Evolutionary conservation across 192 early-diverging fungal species (phyloP).

Genomic region (Coemansia sp.): DNA sequence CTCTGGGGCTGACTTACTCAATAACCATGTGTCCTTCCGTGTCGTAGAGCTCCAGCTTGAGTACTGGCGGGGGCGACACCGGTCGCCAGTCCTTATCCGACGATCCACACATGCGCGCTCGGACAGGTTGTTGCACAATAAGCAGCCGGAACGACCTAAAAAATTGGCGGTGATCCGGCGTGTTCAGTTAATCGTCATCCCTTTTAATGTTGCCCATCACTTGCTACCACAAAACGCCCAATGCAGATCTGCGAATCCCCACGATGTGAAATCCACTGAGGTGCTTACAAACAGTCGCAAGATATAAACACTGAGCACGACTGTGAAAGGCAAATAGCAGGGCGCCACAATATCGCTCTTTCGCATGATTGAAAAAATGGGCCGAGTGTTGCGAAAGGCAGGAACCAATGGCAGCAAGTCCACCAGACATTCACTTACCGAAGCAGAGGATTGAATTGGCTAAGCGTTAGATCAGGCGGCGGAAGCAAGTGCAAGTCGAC

Average conservation of each 20-base stretch:
- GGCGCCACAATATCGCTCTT: neutral
- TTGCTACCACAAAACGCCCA: neutral
- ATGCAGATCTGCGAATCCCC: neutral
- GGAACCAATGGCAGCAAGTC: neutral
- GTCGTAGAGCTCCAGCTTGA: slow-evolving; percentile 64
- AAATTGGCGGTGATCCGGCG: neutral
- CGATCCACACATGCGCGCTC: slow-evolving; percentile 78
- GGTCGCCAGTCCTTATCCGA: slow-evolving; percentile 80
- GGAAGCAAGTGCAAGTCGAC: slow-evolving; percentile 25
- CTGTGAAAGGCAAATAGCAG: neutral
- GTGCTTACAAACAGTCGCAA: neutral
- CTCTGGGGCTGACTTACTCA: slow-evolving; percentile 17
- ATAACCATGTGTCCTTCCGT: slow-evolving; percentile 49
- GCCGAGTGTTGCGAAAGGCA: neutral
- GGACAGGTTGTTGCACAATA: slow-evolving; percentile 72
- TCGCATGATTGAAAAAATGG: too few relatives aligned
- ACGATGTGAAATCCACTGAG: neutral
- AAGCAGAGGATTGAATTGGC: slow-evolving; percentile 32
- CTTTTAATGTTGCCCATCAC: neutral
- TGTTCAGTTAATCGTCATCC: neutral
- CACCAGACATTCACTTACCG: slow-evolving; percentile 27
- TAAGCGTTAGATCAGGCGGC: slow-evolving; percentile 28
- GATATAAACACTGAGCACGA: neutral
- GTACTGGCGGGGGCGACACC: slow-evolving; percentile 74
- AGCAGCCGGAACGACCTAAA: slow-evolving; percentile 61